A percentile compares a stretch with the other conserved stretches of the same genome.
Conservation (phyloP, 441 rosid species). For the Eutrema salsugineum region DNA sequence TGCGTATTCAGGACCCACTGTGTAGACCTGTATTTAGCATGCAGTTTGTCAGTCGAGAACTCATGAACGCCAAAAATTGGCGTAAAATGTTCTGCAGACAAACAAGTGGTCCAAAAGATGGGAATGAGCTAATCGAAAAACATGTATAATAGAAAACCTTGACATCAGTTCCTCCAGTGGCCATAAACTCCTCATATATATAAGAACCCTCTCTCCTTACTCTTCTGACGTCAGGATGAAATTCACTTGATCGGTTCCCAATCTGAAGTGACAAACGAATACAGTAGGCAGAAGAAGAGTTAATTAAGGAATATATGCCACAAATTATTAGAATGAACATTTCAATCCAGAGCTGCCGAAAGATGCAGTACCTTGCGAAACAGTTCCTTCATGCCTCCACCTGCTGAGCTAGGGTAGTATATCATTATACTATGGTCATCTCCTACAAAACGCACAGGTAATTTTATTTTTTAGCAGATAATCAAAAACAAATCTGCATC, state of each 20-base stretch:
- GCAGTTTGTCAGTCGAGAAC: constrained; percentile 17
- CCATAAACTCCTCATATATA: constrained; percentile 99
- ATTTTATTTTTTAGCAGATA: constrained; percentile 15
- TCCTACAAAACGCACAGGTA: constrained; percentile 49
- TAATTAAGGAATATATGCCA: background rate
- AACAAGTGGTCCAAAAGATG: background rate
- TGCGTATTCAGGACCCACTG: constrained; percentile 99
- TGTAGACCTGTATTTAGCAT: constrained; percentile 71
- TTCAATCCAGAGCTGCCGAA: background rate
- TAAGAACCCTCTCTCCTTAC: constrained; percentile 98
- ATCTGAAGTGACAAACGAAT: constrained; percentile 42
- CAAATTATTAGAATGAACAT: background rate
- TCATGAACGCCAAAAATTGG: constrained; percentile 1
- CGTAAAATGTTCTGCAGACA: background rate
- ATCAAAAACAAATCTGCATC: constrained; percentile 12
- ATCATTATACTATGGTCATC: constrained; percentile 99
- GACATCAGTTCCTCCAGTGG: constrained; percentile 99
- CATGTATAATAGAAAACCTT: constrained; percentile 51
- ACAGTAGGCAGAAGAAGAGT: background rate
- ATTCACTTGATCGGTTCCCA: constrained; percentile 98
- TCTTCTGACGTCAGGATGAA: constrained; percentile 97
- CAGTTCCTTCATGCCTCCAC: constrained; percentile 99
- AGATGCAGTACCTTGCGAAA: constrained; percentile 81
- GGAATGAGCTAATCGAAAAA: background rate
- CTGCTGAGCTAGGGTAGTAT: constrained; percentile 99